phyloP scores from a whole-genome alignment of 345 rosid genomes.

The Gossypium bickii region DNA sequence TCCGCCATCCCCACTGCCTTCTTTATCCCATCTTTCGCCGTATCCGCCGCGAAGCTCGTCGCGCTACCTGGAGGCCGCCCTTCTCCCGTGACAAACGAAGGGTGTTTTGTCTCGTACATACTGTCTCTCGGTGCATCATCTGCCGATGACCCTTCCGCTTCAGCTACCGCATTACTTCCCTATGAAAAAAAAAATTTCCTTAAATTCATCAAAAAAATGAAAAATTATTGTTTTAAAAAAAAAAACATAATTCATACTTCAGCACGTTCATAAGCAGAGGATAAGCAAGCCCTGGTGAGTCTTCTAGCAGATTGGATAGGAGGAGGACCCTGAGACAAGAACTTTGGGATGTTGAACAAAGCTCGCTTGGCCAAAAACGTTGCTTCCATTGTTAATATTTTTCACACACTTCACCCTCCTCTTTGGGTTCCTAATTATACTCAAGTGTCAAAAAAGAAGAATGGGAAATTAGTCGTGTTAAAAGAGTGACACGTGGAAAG shows the following conservation, averaged over 20 bases:
- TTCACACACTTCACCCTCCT: neutral
- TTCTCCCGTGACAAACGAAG: slow-evolving; percentile 21
- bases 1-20: slow-evolving; percentile 35
- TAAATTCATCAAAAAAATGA: neutral
- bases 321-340: slow-evolving; percentile 8
- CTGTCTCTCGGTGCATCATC: slow-evolving; percentile 14
- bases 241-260: slow-evolving; percentile 4
- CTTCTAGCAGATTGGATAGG: slow-evolving; percentile 10
- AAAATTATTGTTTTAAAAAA: no score
- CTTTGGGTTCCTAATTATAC: neutral
- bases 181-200: neutral
- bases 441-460: neutral
- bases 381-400: slow-evolving; percentile 17
- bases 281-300: slow-evolving; percentile 16
- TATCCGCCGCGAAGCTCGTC: slow-evolving; percentile 30
- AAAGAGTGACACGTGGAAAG: neutral
- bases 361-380: slow-evolving; percentile 24
- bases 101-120: slow-evolving; percentile 24
- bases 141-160: slow-evolving; percentile 14
- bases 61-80: slow-evolving; percentile 14
- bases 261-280: slow-evolving; percentile 25
- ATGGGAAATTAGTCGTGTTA: neutral
- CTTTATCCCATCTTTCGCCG: slow-evolving; percentile 37
- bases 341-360: slow-evolving; percentile 16
- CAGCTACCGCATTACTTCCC: slow-evolving; percentile 27